Evolutionary conservation across 495 filamentous ascomycete genomes (phyloP).

Genomic region (Halenospora varia): DNA sequence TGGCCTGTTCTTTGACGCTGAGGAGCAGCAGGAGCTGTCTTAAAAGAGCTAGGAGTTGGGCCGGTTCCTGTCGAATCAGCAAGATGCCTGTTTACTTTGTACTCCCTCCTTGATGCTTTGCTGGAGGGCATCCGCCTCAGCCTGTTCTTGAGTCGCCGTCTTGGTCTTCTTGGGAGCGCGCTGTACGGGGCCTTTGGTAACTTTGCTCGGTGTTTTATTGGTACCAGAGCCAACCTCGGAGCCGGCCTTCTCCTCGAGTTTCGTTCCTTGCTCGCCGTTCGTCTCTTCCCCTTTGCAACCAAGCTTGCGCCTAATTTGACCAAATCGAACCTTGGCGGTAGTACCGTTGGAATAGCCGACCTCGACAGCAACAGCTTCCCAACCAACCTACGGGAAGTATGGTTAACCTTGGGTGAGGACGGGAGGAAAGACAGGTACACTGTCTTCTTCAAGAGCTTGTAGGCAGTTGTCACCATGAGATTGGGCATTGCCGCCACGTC

Average conservation of each 20-base stretch:
- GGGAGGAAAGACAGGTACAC: not conserved
- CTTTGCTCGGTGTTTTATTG: slow-evolving; percentile 17
- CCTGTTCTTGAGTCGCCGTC: not conserved
- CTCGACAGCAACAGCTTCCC: slow-evolving; percentile 20
- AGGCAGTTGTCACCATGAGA: no score
- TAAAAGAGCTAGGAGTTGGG: no score
- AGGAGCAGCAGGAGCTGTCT: no score
- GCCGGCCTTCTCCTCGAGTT: slow-evolving; percentile 15
- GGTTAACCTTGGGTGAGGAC: not conserved
- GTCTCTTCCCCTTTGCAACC: slow-evolving; percentile 4
- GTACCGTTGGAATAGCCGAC: slow-evolving; percentile 14
- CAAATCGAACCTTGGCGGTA: slow-evolving; percentile 11
- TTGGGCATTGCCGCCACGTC: no score
- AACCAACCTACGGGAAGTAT: slow-evolving; percentile 28
- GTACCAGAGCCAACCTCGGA: slow-evolving; percentile 17
- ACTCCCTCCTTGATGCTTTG: not conserved
- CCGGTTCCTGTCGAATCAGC: no score
- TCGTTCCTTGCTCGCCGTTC: not conserved
- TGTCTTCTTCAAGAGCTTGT: no score
- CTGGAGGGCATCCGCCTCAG: not conserved
- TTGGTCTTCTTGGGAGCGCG: slow-evolving; percentile 4
- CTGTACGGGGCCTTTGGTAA: slow-evolving; percentile 8
- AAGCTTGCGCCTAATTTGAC: slow-evolving; percentile 23
- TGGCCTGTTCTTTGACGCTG: no score
- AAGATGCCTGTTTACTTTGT: no score